Base-by-base conservation (phyloP, 2,329 filamentous ascomycete species). In the Fusarium sp. region DNA sequence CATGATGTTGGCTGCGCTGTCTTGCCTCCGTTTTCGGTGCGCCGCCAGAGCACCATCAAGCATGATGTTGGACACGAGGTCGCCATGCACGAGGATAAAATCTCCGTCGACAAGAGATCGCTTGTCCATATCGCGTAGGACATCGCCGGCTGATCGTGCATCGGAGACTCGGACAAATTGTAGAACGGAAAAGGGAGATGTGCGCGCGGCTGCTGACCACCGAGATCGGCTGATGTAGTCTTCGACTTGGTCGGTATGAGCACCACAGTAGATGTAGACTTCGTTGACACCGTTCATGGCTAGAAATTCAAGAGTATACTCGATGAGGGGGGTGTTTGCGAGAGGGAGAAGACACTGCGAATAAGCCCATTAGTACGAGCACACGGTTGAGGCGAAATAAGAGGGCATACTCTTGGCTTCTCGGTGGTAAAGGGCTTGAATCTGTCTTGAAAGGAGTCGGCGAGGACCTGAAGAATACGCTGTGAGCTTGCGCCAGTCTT, bases 301-400 rank as follows among this genome's bases (percentile, higher is more conserved):
- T 2, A 99, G 91, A 79, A 97, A 98, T 80, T 98, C 95, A 78
- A 98, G 91, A 8, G 96, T 98, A 82, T 99, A 98, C 83, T 99
- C 96, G 84, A 99, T 97, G 72, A 99, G 87, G 40, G 96, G 96
- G 4, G 92, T 95, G 82, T 98, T 98, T 68, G 94, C 96, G 68
- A 99, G 88, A 16, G 96, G 95, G 11, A 99, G 88, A 37, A 99
- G 92, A 85, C 96, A 98, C 94, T 97, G 78, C 35, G 54, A 23
- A 47, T 30, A n/a, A 23, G 25, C 58, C 28, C 23, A 63, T 81
- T 61, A 81, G 78, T 47, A 47, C 21, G 21, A 58, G 60, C 52
- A 32, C 23, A 49, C 19, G 5, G 15, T 38, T 15, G 15, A 21
- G 33, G 6, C 7, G 25, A 35, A 35, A 10, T 37, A 18, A 11